These are phyloP conservation scores for Trichoderma parareesei DNA, from an alignment of 495 filamentous ascomycete species.

Conservation along the genomic window DNA sequence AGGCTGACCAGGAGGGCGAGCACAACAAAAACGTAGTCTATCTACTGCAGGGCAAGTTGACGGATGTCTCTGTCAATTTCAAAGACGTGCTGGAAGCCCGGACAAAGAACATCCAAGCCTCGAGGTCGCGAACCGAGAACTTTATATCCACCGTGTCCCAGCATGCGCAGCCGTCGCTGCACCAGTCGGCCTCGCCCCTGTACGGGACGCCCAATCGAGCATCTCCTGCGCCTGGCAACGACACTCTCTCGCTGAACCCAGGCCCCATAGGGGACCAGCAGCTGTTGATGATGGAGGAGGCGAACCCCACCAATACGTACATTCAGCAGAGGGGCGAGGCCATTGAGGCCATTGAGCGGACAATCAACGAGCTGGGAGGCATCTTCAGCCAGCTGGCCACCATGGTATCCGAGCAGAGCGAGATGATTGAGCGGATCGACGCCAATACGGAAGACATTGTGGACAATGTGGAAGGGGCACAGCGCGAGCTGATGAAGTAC, in stretches of 20 bases:
- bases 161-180: slow-evolving; percentile 49
- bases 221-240: slow-evolving; percentile 49
- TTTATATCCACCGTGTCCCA: slow-evolving; percentile 86
- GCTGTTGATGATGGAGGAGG: slow-evolving; percentile 90
- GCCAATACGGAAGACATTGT: slow-evolving; percentile 79
- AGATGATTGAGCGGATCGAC: slow-evolving; percentile 89
- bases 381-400: slow-evolving; percentile 95
- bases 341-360: slow-evolving; percentile 93
- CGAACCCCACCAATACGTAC: slow-evolving; percentile 73
- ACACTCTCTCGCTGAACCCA: slow-evolving; percentile 71
- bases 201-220: slow-evolving; percentile 71
- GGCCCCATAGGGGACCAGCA: slow-evolving; percentile 77
- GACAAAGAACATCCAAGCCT: slow-evolving; percentile 97
- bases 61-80: slow-evolving; percentile 90
- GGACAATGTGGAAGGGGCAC: slow-evolving; percentile 92
- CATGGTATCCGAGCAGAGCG: slow-evolving; percentile 95
- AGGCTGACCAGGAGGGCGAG: slow-evolving; percentile 80
- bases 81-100: slow-evolving; percentile 92
- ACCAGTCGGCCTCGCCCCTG: slow-evolving; percentile 69
- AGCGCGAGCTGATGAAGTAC: slow-evolving; percentile 91
- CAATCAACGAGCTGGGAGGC: slow-evolving; percentile 86
- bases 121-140: slow-evolving; percentile 83
- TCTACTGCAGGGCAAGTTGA: slow-evolving; percentile 85
- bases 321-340: slow-evolving; percentile 91
- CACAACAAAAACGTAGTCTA: slow-evolving; percentile 97